Conservation (phyloP, 2,329 filamentous ascomycete genomes). For the Exophiala sp. region DNA sequence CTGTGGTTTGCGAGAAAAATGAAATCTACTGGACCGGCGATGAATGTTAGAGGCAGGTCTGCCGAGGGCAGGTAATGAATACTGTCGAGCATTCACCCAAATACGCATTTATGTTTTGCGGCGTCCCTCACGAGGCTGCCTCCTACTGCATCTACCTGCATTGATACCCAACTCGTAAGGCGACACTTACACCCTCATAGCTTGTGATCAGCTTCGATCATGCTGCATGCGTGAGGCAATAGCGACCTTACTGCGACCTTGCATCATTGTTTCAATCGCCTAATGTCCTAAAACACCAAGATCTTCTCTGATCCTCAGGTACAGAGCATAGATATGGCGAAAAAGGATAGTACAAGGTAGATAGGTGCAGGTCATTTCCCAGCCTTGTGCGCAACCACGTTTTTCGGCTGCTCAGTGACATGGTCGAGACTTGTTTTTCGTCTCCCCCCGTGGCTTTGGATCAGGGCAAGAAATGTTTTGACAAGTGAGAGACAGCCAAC, state of each 20-base stretch:
- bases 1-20: not conserved
- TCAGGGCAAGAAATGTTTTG: not conserved
- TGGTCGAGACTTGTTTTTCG: not conserved
- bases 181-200: not conserved
- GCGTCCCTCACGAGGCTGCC: not conserved
- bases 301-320: conserved; percentile 1
- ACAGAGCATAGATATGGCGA: not conserved
- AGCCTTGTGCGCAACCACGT: not conserved
- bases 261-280: not conserved
- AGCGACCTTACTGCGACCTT: not conserved
- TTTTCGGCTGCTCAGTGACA: not conserved
- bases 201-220: not conserved
- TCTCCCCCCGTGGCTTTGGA: not conserved
- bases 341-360: not conserved
- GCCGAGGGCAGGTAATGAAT: not conserved
- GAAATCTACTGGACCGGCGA: not conserved
- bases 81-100: no score
- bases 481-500: not conserved
- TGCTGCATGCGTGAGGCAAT: not conserved
- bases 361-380: not conserved
- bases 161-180: conserved; percentile 1
- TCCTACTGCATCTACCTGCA: not conserved
- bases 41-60: not conserved
- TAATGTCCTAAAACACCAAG: not conserved
- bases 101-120: not conserved